Evolutionary conservation across 1,284 basidiomycete species (phyloP).

Genomic region (Leccinum solheimii): DNA sequence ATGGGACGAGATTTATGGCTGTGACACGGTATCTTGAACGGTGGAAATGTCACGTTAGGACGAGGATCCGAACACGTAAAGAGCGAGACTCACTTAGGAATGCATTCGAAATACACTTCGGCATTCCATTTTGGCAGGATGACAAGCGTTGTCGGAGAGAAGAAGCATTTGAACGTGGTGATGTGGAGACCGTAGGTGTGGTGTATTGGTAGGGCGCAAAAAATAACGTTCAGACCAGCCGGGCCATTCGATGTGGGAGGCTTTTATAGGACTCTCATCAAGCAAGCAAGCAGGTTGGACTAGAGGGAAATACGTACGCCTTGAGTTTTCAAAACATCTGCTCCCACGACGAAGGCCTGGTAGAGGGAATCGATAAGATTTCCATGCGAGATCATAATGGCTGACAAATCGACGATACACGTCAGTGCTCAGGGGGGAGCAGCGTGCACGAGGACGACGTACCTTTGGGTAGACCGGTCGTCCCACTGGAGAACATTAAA

Average conservation of each 20-base stretch:
- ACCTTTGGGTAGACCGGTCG: slow-evolving; percentile 78
- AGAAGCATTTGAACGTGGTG: slow-evolving; percentile 50
- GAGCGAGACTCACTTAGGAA: slow-evolving; percentile 43
- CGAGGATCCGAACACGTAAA: neutral
- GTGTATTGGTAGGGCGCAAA: slow-evolving; percentile 68
- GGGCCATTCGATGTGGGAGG: slow-evolving; percentile 41
- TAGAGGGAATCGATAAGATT: slow-evolving; percentile 56
- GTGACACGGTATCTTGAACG: slow-evolving; percentile 52
- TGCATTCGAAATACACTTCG: slow-evolving; percentile 42
- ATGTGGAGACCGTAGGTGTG: slow-evolving; percentile 65
- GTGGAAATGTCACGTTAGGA: neutral
- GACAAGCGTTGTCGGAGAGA: slow-evolving; percentile 47
- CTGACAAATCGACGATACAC: slow-evolving; percentile 36
- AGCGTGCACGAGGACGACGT: neutral
- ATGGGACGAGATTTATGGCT: slow-evolving; percentile 56
- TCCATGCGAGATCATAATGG: slow-evolving; percentile 74
- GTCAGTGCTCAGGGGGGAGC: slow-evolving; percentile 1
- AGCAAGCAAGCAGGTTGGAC: neutral
- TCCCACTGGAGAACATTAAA: slow-evolving; percentile 75
- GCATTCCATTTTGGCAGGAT: slow-evolving; percentile 63
- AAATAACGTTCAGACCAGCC: slow-evolving; percentile 44
- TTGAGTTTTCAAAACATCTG: slow-evolving; percentile 34
- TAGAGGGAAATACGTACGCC: slow-evolving; percentile 12
- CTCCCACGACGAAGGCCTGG: slow-evolving; percentile 40
- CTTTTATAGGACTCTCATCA: slow-evolving; percentile 29